Evolutionary conservation across 805 yeast genomes (phyloP).

Genomic region (Pichia exigua): DNA sequence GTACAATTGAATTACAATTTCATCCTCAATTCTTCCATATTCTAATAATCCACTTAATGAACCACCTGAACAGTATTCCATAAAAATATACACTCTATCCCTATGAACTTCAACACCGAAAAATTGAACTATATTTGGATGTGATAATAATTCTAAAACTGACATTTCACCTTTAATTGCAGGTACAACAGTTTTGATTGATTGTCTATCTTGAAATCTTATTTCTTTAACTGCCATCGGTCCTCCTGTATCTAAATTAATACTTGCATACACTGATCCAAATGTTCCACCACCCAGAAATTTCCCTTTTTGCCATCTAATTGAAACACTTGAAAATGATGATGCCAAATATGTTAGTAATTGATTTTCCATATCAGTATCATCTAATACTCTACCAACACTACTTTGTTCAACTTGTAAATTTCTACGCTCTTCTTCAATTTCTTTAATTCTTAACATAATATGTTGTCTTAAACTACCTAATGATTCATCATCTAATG

Average conservation of each 20-base stretch:
- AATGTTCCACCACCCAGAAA: constrained; percentile 93
- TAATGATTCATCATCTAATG: constrained; percentile 45
- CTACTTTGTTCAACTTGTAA: constrained; percentile 38
- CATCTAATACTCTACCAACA: constrained; percentile 87
- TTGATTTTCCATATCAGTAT: constrained; percentile 79
- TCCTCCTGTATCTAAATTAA: constrained; percentile 89
- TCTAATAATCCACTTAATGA: constrained; percentile 78
- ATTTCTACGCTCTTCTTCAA: constrained; percentile 51
- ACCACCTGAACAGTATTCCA: constrained; percentile 98
- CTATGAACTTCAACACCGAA: constrained; percentile 97
- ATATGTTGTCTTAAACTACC: constrained; percentile 59
- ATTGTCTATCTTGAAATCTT: constrained; percentile 78
- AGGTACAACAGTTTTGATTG: constrained; percentile 77
- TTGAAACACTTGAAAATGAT: constrained; percentile 79
- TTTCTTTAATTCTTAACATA: constrained; percentile 51
- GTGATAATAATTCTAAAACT: constrained; percentile 87
- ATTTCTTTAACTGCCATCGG: constrained; percentile 97
- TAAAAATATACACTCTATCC: constrained; percentile 88
- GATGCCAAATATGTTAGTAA: constrained; percentile 81
- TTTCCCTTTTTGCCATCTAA: constrained; percentile 95
- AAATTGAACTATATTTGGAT: constrained; percentile 94
- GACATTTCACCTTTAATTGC: constrained; percentile 95
- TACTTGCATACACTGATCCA: constrained; percentile 89
- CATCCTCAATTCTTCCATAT: constrained; percentile 94
- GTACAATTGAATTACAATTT: constrained; percentile 82